phyloP scores from a whole-genome alignment of 1,284 basidiomycete species.

The Leucoagaricus sp. region DNA sequence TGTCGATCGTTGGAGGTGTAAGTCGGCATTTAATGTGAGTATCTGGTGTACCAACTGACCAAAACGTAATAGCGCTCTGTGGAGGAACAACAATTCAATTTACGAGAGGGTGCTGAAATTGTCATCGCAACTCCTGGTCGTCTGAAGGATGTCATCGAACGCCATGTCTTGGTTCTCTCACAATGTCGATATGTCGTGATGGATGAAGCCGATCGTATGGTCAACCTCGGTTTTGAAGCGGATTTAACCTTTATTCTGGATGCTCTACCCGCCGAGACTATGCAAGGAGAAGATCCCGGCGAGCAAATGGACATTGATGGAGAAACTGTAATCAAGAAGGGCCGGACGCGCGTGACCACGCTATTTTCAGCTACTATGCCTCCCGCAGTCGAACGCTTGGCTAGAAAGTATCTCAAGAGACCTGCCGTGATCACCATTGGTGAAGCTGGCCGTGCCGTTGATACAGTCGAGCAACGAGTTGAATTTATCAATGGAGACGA shows the following conservation, averaged over 20 bases:
- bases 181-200: constrained; percentile 99
- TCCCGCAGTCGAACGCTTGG: constrained; percentile 89
- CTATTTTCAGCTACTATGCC: constrained; percentile 99
- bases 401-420: constrained; percentile 89
- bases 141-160: constrained; percentile 95
- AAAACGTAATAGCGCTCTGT: constrained; percentile 64
- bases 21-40: constrained; percentile 26
- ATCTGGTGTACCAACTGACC: constrained; percentile 14
- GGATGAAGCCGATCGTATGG: constrained; percentile 99
- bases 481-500: constrained; percentile 94
- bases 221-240: constrained; percentile 94
- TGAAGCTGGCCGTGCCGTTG: constrained; percentile 95
- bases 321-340: constrained; percentile 66
- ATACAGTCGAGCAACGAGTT: constrained; percentile 95
- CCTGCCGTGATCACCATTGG: constrained; percentile 98
- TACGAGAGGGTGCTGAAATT: constrained; percentile 95
- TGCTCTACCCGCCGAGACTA: constrained; percentile 82
- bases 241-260: constrained; percentile 96
- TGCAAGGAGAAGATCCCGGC: constrained; percentile 80
- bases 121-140: constrained; percentile 98
- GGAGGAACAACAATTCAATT: constrained; percentile 96
- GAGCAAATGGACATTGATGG: constrained; percentile 69
- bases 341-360: constrained; percentile 84
- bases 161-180: constrained; percentile 91
- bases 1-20: constrained; percentile 97